Conservation (phyloP, 305 asterid species). For the Nicotiana rustica region DNA sequence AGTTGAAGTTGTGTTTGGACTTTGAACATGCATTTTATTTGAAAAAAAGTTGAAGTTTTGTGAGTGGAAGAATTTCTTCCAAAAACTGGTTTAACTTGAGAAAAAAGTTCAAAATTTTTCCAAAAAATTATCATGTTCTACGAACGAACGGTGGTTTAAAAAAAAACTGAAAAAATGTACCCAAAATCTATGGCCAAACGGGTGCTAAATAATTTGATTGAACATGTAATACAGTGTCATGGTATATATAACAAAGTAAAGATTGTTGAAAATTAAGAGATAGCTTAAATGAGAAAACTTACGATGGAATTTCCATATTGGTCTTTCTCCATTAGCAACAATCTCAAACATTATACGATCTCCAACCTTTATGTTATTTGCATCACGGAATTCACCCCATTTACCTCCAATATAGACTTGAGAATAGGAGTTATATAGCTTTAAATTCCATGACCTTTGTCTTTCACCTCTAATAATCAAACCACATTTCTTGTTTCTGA, state of each 20-base stretch:
- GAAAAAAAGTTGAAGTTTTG: no score
- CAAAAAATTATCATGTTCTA: no score
- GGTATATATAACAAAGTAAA: background rate
- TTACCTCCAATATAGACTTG: slow-evolving; percentile 28
- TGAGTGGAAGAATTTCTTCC: no score
- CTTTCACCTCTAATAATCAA: slow-evolving; percentile 27
- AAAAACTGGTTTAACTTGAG: no score
- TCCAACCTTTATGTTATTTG: slow-evolving; percentile 13
- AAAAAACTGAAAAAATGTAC: no score
- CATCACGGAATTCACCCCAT: slow-evolving; percentile 20
- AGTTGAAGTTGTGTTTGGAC: no score
- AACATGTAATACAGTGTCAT: background rate
- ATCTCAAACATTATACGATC: background rate
- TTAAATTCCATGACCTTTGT: slow-evolving; percentile 27
- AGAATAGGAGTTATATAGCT: background rate
- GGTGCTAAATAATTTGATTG: background rate
- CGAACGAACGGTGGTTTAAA: no score
- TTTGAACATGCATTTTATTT: no score
- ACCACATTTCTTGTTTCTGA: background rate
- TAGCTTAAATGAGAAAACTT: background rate
- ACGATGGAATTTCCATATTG: no score
- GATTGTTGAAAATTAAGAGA: background rate
- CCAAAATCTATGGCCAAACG: no score
- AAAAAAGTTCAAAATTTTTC: no score
- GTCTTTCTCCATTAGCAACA: slow-evolving; percentile 23